Evolutionary conservation across 2,329 filamentous ascomycete genomes (phyloP).

Genomic region (Pseudogymnoascus sp.): DNA sequence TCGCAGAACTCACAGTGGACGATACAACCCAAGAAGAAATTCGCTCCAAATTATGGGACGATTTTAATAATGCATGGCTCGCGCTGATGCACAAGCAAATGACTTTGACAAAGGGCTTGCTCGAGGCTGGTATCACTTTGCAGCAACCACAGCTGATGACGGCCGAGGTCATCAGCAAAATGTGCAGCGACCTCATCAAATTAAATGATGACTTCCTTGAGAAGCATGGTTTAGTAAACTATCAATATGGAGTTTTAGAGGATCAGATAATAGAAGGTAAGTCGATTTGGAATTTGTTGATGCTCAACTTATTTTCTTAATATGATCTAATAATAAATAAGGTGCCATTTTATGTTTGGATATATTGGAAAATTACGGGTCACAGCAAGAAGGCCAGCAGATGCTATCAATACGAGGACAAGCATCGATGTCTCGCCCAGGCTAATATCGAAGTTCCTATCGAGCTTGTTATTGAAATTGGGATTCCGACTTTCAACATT

Average conservation of each 20-base stretch:
- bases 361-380: neutral
- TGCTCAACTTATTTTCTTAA: neutral
- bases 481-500: neutral
- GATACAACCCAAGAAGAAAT: conserved; percentile 67
- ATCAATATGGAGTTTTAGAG: conserved; percentile 94
- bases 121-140: conserved; percentile 49
- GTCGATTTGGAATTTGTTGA: conserved; percentile 28
- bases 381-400: neutral
- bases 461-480: neutral
- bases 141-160: conserved; percentile 56
- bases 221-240: conserved; percentile 89
- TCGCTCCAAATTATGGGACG: conserved; percentile 78
- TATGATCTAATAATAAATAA: neutral
- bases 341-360: neutral
- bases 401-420: neutral
- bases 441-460: neutral
- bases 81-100: conserved; percentile 75
- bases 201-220: conserved; percentile 75
- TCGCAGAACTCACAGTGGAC: conserved; percentile 73
- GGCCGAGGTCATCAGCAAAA: conserved; percentile 60
- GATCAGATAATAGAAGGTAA: conserved; percentile 79
- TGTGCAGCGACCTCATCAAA: conserved; percentile 74
- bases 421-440: neutral
- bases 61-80: conserved; percentile 92
- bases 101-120: conserved; percentile 50